Evolutionary conservation across 1,139 yeast genomes (phyloP), one percentile per base, ranked within the genome.

Genomic region (Zygotorulaspora mrakii): DNA sequence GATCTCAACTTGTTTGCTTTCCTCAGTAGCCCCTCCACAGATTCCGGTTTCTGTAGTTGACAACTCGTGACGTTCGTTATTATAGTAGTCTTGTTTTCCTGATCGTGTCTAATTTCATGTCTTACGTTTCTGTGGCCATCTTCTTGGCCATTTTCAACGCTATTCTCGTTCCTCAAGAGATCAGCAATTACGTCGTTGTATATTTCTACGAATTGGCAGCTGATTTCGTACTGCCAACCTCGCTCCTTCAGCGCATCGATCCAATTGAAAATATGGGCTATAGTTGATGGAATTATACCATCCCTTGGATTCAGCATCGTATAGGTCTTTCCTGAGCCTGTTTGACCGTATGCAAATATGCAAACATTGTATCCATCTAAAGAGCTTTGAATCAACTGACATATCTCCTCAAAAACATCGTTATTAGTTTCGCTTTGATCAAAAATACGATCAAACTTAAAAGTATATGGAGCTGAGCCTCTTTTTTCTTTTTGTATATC

Each of bases 261-360:
- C 45, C 82, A 76, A 18, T 72, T 66, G 55, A 87, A 89, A 4
- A 91, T 82, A 54, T 83, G 86, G 5, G 68, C 62, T 3, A 89
- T 73, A 0, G 96, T 84, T 16, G 78, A 68, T 1, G 95, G 89
- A 24, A 89, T 86, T 71, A 91, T 79, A 16, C 98, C 98, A 55
- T 79, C 82, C 2, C 64, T 53, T 0, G 76, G 68, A 31, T 73
- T 73, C 1, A 94, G 76, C 98, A 91, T 91, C 0, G 98, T 91
- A 59, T 67, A 82, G 0, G 97, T 89, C 59, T 91, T 91, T 3
- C 98, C 98, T 0, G 96, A 88, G 0, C 98, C 97, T 0, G 98
- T 91, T 64, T 91, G 98, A 0, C 98, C 98, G 62, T 91, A 91
- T 0, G 98, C 96, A 67, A 91, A 88, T 1, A 91, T 88, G 61